Evolutionary conservation across 768 basidiomycete species (phyloP).

Genomic region (Suillus clintonianus): DNA sequence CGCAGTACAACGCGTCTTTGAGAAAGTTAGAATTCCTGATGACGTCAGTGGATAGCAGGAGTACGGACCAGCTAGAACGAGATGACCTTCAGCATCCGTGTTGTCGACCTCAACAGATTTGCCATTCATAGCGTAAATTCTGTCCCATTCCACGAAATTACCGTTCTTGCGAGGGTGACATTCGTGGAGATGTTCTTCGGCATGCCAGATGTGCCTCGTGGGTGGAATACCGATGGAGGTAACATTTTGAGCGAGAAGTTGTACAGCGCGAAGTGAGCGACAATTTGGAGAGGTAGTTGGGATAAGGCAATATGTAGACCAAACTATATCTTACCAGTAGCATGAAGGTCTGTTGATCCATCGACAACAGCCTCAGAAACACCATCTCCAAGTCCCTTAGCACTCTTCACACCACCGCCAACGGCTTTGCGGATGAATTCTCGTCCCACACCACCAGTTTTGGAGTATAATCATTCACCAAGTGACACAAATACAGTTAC

Average conservation of each 20-base stretch:
- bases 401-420: conserved; percentile 69
- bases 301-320: neutral
- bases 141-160: conserved; percentile 27
- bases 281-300: conserved; percentile 46
- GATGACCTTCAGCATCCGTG: conserved; percentile 82
- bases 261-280: conserved; percentile 75
- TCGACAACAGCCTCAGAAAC: conserved; percentile 66
- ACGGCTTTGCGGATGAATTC: conserved; percentile 72
- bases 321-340: conserved; percentile 53
- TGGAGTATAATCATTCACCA: conserved; percentile 52
- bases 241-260: conserved; percentile 79
- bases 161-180: conserved; percentile 63
- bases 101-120: conserved; percentile 83
- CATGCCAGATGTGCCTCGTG: conserved; percentile 51
- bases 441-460: conserved; percentile 47
- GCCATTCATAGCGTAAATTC: too few relatives aligned
- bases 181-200: conserved; percentile 52
- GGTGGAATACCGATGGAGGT: conserved; percentile 65
- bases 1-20: conserved; percentile 82
- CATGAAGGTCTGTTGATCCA: conserved; percentile 68
- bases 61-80: conserved; percentile 66
- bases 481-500: conserved; percentile 59
- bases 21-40: neutral
- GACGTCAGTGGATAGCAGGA: neutral
- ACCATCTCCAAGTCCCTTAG: conserved; percentile 60